Base-by-base conservation (phyloP, 2,329 filamentous ascomycete genomes). In the Pseudocercospora vitis region DNA sequence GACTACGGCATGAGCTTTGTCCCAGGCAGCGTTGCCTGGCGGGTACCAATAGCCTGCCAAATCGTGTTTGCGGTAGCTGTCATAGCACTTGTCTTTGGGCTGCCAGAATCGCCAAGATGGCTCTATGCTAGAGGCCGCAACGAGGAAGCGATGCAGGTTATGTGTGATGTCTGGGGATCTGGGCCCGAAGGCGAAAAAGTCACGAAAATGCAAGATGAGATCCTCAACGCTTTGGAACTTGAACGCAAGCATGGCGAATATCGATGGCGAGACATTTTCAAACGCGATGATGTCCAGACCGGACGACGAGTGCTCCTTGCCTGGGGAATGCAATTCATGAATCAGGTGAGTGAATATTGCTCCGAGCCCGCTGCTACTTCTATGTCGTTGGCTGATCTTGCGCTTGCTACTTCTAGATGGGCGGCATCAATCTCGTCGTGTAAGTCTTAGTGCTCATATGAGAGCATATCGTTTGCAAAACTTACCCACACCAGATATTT, bases 31-130 rank as follows among this genome's bases (percentile, higher is more conserved):
- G 70, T 76, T 11, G 73, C 72, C 2, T 79, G 76, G 76, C 64
- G 76, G 12, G 59, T 78, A 0, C 76, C 76, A 0, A 73, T 78
- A 35, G 74, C 73, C 3, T 76, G 71, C 50, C 76, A 79, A 57
- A 68, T 73, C 14, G 58, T 78, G 7, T 65, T 63, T 48, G 63
- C 63, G 8, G 47, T 67, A 14, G 37, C 71, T 16, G 73, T 77
- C 26, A 69, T 75, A 19, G 52, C 72, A 23, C 62, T 77, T 44
- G 73, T 70, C 37, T 66, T 70, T 62, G 71, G 65, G 35, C 64
- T 65, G 51, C 73, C 59, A 47, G 74, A 70, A 45, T 71, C 66
- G 31, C 75, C 76, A 1, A 66, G 75, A 31, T 76, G 72, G 58
- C 67, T 76, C 60, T 76, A 63, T 50, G 57, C 63, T 14, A 59